Conservation (phyloP, 2,329 filamentous ascomycete species). For the Penicillium italicum region DNA sequence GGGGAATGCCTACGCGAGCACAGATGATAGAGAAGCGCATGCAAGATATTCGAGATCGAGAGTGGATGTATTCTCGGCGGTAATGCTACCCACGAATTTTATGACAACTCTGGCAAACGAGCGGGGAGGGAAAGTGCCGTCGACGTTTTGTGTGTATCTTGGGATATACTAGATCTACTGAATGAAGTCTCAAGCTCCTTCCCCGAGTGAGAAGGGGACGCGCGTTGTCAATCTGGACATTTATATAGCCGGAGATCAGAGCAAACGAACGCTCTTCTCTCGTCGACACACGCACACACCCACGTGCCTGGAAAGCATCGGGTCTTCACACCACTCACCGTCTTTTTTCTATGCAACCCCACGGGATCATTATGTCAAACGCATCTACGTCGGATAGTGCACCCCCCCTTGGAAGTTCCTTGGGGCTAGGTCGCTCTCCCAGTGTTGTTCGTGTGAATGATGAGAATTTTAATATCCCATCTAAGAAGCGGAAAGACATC, state of each 20-base stretch:
- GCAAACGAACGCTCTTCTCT: background rate
- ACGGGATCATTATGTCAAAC: background rate
- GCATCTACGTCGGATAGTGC: background rate
- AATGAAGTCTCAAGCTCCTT: too few relatives aligned
- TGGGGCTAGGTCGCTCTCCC: background rate
- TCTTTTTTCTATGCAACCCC: background rate
- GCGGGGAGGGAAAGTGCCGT: background rate
- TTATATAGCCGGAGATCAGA: background rate
- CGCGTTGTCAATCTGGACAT: background rate
- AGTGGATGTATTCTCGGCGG: slow-evolving; percentile 22
- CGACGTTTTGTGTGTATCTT: background rate
- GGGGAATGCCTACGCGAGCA: slow-evolving; percentile 20
- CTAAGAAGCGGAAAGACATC: background rate
- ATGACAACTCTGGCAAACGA: background rate
- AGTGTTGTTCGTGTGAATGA: background rate
- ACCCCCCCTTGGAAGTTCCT: background rate
- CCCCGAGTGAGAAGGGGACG: background rate
- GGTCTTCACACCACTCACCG: background rate
- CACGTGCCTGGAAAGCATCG: background rate
- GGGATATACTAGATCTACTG: too few relatives aligned
- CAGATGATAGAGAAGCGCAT: slow-evolving; percentile 20
- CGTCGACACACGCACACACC: background rate
- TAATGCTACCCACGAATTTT: background rate
- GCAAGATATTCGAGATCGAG: slow-evolving; percentile 28
- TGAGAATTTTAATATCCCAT: slow-evolving; percentile 2